A percentile compares a stretch with the other conserved stretches of the same genome.
Evolutionary conservation across 2,329 filamentous ascomycete genomes (phyloP).

Genomic region (Lachnellula cervina): DNA sequence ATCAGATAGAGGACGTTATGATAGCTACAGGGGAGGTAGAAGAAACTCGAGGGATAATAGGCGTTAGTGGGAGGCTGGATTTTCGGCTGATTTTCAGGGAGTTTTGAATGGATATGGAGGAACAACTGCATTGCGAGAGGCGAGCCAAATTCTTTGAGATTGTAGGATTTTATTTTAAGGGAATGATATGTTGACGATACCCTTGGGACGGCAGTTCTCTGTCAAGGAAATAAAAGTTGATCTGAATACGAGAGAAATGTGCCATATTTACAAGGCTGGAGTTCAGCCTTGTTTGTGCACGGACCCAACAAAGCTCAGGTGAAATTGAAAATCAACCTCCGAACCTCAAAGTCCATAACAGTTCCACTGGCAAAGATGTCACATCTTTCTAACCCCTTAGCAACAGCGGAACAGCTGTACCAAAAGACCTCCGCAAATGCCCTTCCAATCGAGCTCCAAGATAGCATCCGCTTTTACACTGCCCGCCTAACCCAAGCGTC

Average conservation of each 20-base stretch:
- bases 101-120: background rate
- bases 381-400: slow-evolving; percentile 66
- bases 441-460: slow-evolving; percentile 64
- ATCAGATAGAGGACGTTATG: slow-evolving; percentile 6
- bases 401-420: slow-evolving; percentile 65
- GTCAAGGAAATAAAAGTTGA: background rate
- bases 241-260: no score
- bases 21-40: slow-evolving; percentile 12
- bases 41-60: slow-evolving; percentile 17
- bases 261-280: background rate
- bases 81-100: background rate
- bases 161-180: background rate
- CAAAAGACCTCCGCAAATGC: slow-evolving; percentile 49
- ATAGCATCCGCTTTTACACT: slow-evolving; percentile 65
- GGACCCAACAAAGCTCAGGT: background rate
- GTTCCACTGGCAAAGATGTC: slow-evolving; percentile 39
- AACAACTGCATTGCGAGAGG: background rate
- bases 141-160: background rate
- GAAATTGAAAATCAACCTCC: background rate
- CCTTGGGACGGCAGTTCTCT: background rate
- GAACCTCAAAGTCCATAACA: background rate
- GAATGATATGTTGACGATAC: background rate
- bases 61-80: slow-evolving; percentile 8
- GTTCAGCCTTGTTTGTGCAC: background rate
- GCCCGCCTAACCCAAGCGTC: slow-evolving; percentile 73